Base-by-base conservation (phyloP, 495 filamentous ascomycete species). In the Daldinia caldariorum region DNA sequence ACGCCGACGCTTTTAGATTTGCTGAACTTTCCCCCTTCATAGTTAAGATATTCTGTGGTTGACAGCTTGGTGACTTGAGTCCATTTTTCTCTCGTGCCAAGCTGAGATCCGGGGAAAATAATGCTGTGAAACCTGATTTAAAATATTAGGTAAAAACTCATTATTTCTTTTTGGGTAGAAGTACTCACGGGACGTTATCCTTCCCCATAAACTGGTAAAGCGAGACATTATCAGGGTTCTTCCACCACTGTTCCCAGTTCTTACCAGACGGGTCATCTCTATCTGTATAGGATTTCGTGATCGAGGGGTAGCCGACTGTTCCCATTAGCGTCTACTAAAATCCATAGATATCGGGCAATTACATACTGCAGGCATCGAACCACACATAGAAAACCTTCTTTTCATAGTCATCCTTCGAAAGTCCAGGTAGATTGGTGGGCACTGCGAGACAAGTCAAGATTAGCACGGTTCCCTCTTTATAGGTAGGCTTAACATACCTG, bases 171-270 rank as follows among this genome's bases (percentile, higher is more conserved):
- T 18, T 8, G 55, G 5, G 26, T 14, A 22, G n/a, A 20, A 41
- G 9, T 79, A 96, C 94, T 82, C 94, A 97, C 22, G 91, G 91
- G 10, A 97, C 92, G 68, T 98, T 98, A 82, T 98, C 94, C 80
- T 98, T 98, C 78, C 94, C 94, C 88, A 98, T 90, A 85, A 98
- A 98, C 79, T 99, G 95, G 78, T 95, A 97, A 5, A 99, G 87
- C 74, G 90, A 87, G 37, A 97, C 94, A 41, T 97, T 83, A 22
- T 94, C 89, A 6, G 93, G 92, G 78, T 97, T 89, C 69, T 89
- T 89, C 95, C 95, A 99, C 95, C 95, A 99, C 61, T 89, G 83
- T 82, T 97, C 89, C 95, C 95, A 99, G 57, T 97, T 83, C 34
- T 72, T 72, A 37, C 70, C 61, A 14, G 70, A 41, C 2, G 60